Percentiles rank a stretch among this genome's conserved stretches.
Evolutionary conservation across 148 eudicot genomes (phyloP).

Genomic region (Fagopyrum tataricum): DNA sequence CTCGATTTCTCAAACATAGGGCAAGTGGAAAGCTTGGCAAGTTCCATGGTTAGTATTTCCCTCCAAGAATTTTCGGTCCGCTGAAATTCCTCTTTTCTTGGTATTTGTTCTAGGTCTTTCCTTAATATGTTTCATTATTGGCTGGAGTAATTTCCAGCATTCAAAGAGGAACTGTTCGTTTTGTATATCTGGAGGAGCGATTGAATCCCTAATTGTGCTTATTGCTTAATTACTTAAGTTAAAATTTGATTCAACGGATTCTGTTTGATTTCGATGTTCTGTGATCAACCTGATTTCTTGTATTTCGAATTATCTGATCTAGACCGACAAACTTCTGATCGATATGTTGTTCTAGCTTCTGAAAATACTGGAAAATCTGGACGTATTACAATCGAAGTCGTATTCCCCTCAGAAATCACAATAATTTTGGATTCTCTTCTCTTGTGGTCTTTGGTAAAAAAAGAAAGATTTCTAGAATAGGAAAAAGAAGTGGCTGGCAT

Average conservation of each 20-base stretch:
- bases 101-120: neutral
- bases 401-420: too few species aligned
- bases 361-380: neutral
- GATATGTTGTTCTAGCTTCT: too few species aligned
- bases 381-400: too few species aligned
- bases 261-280: neutral
- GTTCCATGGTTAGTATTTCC: neutral
- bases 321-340: neutral
- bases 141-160: neutral
- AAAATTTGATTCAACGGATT: neutral
- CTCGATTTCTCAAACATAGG: neutral
- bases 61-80: neutral
- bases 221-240: neutral
- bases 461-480: too few species aligned
- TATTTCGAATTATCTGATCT: neutral
- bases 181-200: neutral
- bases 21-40: neutral
- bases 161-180: neutral
- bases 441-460: too few species aligned
- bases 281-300: neutral
- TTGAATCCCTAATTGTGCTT: neutral
- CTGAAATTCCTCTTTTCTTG: too few species aligned
- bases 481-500: too few species aligned
- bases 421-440: too few species aligned
- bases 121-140: neutral